Percentiles rank a stretch among this genome's conserved stretches.
Evolutionary conservation across 2,329 filamentous ascomycete genomes (phyloP).

Genomic region (Grosmannia clavigera): DNA sequence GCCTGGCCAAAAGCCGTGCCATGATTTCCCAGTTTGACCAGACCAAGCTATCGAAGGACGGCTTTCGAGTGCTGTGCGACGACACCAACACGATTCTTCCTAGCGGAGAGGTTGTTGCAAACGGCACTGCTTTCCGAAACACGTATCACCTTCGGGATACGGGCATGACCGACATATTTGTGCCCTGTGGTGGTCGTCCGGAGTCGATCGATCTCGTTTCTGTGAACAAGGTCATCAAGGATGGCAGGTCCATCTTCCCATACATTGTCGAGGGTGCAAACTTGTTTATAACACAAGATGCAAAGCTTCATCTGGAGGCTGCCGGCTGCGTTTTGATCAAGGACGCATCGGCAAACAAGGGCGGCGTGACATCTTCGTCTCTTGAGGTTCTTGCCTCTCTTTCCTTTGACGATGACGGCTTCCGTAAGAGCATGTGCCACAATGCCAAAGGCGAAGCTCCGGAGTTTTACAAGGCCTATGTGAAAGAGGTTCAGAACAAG

Average conservation of each 20-base stretch:
- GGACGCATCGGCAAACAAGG: constrained; percentile 97
- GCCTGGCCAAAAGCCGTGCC: constrained; percentile 70
- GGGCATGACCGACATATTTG: constrained; percentile 73
- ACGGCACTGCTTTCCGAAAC: constrained; percentile 93
- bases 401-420: constrained; percentile 82
- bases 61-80: constrained; percentile 86
- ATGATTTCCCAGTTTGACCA: constrained; percentile 86
- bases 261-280: constrained; percentile 96
- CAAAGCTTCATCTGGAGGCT: constrained; percentile 86
- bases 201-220: constrained; percentile 91
- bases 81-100: constrained; percentile 83
- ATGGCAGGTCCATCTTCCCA: constrained; percentile 76
- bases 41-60: constrained; percentile 72
- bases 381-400: constrained; percentile 90
- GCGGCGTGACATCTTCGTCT: constrained; percentile 92
- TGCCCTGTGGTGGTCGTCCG: constrained; percentile 90
- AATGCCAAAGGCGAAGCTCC: constrained; percentile 59
- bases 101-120: constrained; percentile 72
- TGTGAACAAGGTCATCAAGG: constrained; percentile 75
- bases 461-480: constrained; percentile 86
- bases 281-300: constrained; percentile 96
- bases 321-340: constrained; percentile 96
- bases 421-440: constrained; percentile 90
- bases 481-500: constrained; percentile 78
- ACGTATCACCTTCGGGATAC: constrained; percentile 82